These are phyloP conservation scores for California macrophylla DNA, from an alignment of 441 rosid species.

Conservation along the genomic window DNA sequence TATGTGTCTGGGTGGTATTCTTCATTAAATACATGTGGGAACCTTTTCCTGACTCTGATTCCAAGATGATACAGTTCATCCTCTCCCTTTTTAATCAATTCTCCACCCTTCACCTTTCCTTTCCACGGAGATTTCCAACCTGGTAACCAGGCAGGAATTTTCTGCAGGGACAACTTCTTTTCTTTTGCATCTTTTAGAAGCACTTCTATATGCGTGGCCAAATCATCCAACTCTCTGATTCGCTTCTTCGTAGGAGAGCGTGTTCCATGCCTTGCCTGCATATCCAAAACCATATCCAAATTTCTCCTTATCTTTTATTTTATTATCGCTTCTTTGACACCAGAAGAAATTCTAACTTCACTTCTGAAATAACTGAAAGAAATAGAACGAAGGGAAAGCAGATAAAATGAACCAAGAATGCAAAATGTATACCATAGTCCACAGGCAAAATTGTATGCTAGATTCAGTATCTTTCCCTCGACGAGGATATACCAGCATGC, in stretches of 20 bases:
- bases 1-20: constrained; percentile 85
- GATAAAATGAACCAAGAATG: background rate
- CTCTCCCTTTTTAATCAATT: constrained; percentile 64
- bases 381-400: background rate
- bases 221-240: constrained; percentile 52
- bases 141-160: constrained; percentile 61
- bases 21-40: constrained; percentile 55
- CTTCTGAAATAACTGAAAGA: background rate
- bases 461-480: background rate
- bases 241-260: constrained; percentile 90
- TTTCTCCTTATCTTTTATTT: background rate
- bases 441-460: background rate
- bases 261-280: constrained; percentile 89
- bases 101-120: constrained; percentile 77
- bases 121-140: constrained; percentile 80
- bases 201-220: constrained; percentile 53
- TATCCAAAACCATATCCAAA: background rate
- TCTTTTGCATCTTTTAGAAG: constrained; percentile 50
- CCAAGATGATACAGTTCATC: constrained; percentile 75
- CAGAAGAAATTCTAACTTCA: background rate
- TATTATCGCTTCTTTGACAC: background rate
- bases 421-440: background rate
- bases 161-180: constrained; percentile 28
- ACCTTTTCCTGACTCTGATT: constrained; percentile 56
- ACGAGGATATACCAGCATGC: background rate